Base-by-base conservation (phyloP, 768 basidiomycete genomes). In the Tricholoma furcatifolium region DNA sequence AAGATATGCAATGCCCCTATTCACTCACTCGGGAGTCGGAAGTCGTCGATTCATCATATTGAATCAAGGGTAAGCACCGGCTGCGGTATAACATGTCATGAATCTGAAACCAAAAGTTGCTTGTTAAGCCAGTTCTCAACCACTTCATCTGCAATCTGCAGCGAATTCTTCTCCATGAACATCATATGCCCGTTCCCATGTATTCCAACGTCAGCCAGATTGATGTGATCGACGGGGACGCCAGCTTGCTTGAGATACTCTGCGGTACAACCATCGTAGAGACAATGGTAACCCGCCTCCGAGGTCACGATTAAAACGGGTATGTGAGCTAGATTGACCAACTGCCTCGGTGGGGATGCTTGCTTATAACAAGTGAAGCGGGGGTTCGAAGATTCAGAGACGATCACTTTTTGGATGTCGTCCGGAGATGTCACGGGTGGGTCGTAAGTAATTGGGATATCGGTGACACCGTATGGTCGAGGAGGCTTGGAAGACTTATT, bases 171-270 rank as follows among this genome's bases (percentile, higher is more conserved):
- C 50, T 82, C 80, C 75, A 82, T 77, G 55, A 81, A 80, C 66
- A 82, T 73, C 74, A 82, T 74, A 63, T 82, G 80, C 2, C 76
- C 80, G 56, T 82, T 82, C 36, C 80, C 80, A 48, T 64, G 70
- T 24, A 82, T 75, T 7, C 79, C 80, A 1, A 76, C 56, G 23
- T 70, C 68, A n/a, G 62, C 65, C 15, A 82, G 60, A 12, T 64
- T 64, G 38, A 76, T 60, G 54, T 76, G 73, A 15, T 74, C 65
- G 6, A 79, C 76, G 14, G 62, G 49, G 20, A 80, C 77, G 0
- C 79, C 80, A 1, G 75, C 80, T 43, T 74, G 70, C 23, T 44
- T 56, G 48, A 82, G 62, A 60, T 70, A 82, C 27, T 70, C 63
- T 20, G 70, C 76, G 4, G 70, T 79, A 54, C 73, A 76, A 9